Base-by-base conservation (phyloP, 1,284 basidiomycete species). In the Agroathelia rolfsii region DNA sequence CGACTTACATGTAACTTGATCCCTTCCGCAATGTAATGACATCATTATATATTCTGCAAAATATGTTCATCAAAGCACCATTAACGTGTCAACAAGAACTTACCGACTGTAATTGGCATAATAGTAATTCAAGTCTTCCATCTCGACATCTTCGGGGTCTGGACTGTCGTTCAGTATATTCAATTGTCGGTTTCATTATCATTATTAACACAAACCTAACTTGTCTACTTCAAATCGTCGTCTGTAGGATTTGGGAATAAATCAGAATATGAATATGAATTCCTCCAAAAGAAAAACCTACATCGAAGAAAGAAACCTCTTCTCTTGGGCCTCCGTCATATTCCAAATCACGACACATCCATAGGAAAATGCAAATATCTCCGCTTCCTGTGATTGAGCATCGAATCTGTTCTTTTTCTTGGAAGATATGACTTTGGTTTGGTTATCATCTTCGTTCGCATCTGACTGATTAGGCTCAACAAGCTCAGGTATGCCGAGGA, bases 71-170 rank as follows among this genome's bases (percentile, higher is more conserved):
- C 11, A 30, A 30, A 30, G 23, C 36, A 33, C 33, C 36, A 16
- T 36, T n/a, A n/a, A n/a, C 20, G 32, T 22, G 22, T 21, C 31
- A 15, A 39, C 36, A 18, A 36, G 12, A 34, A 47, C 72, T 41
- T 53, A 85, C 87, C 88, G 76, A 54, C 86, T 90, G 53, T 96
- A 96, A 53, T 94, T 92, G 11, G 92, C 92, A 48, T 94, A 92
- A 51, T 97, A 97, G 58, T 84, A 96, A 56, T 95, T 95, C 28
- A 97, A 64, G 50, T 97, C 93, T 63, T 96, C 93, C 78, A 87
- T 90, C 58, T 97, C 90, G 12, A 90, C 65, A 44, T 83, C 80
- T 32, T 92, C 81, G 8, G 80, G 64, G 30, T 76, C 85, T 86
- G 44, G 24, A 37, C 9, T 38, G 20, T 4, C 13, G 21, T 27